Evolutionary conservation across 2,329 filamentous ascomycete genomes (phyloP), one percentile per base, ranked within the genome.

Genomic region (Sordariomycetes sp.): DNA sequence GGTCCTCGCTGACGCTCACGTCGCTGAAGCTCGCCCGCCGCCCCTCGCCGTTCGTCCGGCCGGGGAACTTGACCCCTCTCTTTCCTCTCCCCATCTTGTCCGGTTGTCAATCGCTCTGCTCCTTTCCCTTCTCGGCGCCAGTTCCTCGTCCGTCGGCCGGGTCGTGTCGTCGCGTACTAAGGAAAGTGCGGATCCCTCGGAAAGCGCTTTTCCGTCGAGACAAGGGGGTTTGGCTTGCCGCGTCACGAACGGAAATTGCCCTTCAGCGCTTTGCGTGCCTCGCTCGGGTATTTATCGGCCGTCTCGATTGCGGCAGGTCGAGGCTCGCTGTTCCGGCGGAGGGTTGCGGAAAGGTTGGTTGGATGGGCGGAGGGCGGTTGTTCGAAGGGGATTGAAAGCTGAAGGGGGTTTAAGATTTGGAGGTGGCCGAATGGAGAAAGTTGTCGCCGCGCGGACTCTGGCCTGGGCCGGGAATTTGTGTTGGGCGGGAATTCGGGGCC

Each of bases 11-110:
- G 46, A 20, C 86, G 68, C 84, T 88, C 66, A 78, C 78, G 63
- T 89, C 87, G 64, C 86, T 88, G 72, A 89, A 84, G 77, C 86
- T 89, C 59, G 81, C 80, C 65, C 87, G 84, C 64, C 84, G 79
- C 55, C 82, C 79, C 14, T 87, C 78, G 59, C 75, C 75, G 61
- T 81, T 79, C 63, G 70, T 67, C 69, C 75, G 78, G 64, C 75
- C 73, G 64, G 78, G 78, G 69, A 82, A 82, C 62, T 78, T 76
- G 60, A 82, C 79, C 66, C 79, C 79, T 68, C 79, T 76, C 69
- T 71, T 73, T 62, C 71, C 67, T 61, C 71, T 68, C 56, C 65
- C 67, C 70, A 74, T 74, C 62, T 61, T 59, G 62, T 43, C 14
- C 7, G 43, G 1, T 16, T 57, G 46, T 51, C 6, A 16, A 16